phyloP scores from a whole-genome alignment of 192 early-diverging fungal genomes.

The Haplosporangium gracile region DNA sequence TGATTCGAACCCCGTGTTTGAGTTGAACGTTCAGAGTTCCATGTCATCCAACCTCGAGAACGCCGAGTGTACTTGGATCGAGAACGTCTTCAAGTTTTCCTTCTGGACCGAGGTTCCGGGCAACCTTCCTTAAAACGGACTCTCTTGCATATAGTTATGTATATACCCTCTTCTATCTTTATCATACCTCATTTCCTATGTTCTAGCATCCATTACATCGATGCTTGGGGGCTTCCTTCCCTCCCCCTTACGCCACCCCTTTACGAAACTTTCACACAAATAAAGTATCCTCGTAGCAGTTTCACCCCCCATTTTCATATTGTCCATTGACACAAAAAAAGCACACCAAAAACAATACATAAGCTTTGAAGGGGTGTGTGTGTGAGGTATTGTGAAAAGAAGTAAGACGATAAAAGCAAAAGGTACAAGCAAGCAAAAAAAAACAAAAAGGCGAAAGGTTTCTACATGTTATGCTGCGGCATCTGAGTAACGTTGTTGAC shows the following conservation, averaged over 20 bases:
- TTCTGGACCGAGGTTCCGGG: slow-evolving; percentile 37
- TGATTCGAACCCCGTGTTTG: slow-evolving; percentile 18
- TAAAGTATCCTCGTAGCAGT: not conserved
- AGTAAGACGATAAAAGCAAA: not conserved
- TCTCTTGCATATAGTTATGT: not conserved
- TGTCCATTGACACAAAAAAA: no score
- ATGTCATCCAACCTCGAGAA: slow-evolving; percentile 29
- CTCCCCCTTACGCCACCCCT: not conserved
- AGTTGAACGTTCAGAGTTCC: slow-evolving; percentile 18
- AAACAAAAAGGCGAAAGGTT: not conserved
- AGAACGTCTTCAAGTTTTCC: slow-evolving; percentile 25
- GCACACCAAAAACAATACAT: no score
- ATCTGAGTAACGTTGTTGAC: slow-evolving; percentile 33
- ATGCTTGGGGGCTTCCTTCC: not conserved
- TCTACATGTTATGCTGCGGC: slow-evolving; percentile 43
- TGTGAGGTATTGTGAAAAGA: not conserved
- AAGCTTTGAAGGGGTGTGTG: not conserved
- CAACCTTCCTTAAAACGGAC: slow-evolving; percentile 1
- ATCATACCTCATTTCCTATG: not conserved
- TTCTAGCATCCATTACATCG: not conserved
- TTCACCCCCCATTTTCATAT: not conserved
- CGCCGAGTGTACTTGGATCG: slow-evolving; percentile 24
- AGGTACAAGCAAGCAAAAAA: not conserved
- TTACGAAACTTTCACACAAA: not conserved
- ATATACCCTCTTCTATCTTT: not conserved